Evolutionary conservation across 1,284 basidiomycete species (phyloP).

Genomic region (Testicularia cyperi): DNA sequence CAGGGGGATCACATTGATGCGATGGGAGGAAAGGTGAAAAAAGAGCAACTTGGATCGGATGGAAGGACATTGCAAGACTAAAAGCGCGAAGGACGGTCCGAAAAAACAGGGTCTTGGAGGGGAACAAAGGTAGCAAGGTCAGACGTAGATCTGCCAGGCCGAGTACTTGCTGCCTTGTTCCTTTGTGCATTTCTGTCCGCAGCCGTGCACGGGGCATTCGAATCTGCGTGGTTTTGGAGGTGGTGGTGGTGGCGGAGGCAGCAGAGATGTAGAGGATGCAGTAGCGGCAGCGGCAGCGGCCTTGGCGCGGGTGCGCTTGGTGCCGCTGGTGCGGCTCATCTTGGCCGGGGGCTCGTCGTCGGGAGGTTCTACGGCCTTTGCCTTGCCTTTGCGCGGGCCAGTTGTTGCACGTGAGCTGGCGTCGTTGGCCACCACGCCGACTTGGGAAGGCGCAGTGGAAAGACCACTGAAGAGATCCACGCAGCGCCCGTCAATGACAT

Average conservation of each 20-base stretch:
- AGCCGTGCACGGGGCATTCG: conserved; percentile 46
- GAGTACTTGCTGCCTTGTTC: conserved; percentile 35
- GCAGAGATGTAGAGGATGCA: too few relatives aligned
- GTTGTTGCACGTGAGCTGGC: too few relatives aligned
- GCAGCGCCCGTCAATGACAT: conserved; percentile 53
- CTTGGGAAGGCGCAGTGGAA: neutral
- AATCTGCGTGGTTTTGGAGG: conserved; percentile 37
- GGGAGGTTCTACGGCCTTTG: conserved; percentile 11
- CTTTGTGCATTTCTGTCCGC: conserved; percentile 44
- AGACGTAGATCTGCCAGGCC: conserved; percentile 23
- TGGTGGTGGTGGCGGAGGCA: conserved; percentile 12
- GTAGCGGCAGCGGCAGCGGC: neutral
- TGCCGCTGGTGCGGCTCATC: conserved; percentile 7
- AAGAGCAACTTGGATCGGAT: too few relatives aligned
- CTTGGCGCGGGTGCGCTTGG: conserved; percentile 3
- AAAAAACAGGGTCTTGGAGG: neutral
- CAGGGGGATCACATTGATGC: too few relatives aligned
- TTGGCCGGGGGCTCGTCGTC: conserved; percentile 13
- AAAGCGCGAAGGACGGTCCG: neutral
- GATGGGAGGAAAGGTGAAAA: too few relatives aligned
- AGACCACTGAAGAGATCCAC: conserved; percentile 36
- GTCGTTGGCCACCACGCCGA: neutral
- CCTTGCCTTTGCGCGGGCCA: conserved; percentile 29
- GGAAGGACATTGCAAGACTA: too few relatives aligned
- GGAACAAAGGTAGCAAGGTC: neutral